Evolutionary conservation across 495 filamentous ascomycete genomes (phyloP), one percentile per base, ranked within the genome.

Genomic region (Mycothermus thermophilus): DNA sequence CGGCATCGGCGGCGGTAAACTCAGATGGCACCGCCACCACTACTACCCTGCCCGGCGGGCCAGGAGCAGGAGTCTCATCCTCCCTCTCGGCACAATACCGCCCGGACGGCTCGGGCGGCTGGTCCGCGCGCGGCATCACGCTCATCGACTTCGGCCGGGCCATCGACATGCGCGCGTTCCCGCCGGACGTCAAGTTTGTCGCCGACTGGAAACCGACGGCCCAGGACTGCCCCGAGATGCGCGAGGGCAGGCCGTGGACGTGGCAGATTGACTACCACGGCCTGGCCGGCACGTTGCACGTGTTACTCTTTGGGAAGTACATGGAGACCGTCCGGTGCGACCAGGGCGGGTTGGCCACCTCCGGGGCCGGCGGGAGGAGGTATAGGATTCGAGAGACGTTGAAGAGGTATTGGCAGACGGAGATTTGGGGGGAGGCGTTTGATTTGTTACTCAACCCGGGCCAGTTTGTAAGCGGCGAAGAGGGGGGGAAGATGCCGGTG

Each of bases 261-360:
- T 93, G 82, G 57, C 90, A 97, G 51, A 78, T 93, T 38, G 90
- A 97, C 55, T 86, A 96, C 36, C 83, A 88, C 57, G 90, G 90
- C 19, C 63, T 93, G 0, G 90, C 90, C 0, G 83, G 83, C 5
- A 80, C 80, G 10, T 59, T 95, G 10, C 86, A 96, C 50, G 73
- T 71, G 21, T 64, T 97, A 49, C 68, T 97, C 1, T 96, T 94
- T 52, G 90, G 90, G 5, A 82, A 82, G 48, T 94, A 95, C 60
- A 84, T 97, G 41, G 84, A 96, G 48, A 90, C 83, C 11, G 59
- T 73, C 8, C 64, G 66, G 2, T 67, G 67, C 4, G 67, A 69
- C 10, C 51, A 44, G 4, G 66, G 62, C 6, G 54, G 64, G 57
- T 59, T 60, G 9, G 62, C 59, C 30, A 65, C 64, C 18, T 29